These are phyloP conservation scores for Podila horticola DNA, from an alignment of 192 early-diverging fungal species.

Conservation along the genomic window DNA sequence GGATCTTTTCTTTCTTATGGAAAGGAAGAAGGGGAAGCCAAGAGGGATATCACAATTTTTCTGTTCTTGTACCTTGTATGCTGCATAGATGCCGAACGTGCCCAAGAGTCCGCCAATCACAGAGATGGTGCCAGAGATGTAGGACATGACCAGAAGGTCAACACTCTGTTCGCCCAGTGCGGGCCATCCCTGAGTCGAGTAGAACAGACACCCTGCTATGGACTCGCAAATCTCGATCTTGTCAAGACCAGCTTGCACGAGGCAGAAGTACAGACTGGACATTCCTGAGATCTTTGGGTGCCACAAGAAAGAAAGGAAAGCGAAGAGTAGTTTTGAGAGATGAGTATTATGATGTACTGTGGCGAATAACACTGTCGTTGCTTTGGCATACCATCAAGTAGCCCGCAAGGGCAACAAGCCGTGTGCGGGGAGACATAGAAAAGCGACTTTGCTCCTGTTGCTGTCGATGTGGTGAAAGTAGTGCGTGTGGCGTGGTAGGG, in stretches of 20 bases:
- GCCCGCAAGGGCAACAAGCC: not conserved
- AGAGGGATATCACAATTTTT: not conserved
- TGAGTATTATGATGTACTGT: not conserved
- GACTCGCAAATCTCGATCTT: slow-evolving; percentile 25
- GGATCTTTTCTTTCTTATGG: no score
- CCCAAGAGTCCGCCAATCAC: slow-evolving; percentile 27
- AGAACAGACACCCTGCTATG: slow-evolving; percentile 26
- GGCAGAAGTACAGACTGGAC: slow-evolving; percentile 40
- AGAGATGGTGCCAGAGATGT: slow-evolving; percentile 38
- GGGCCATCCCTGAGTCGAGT: slow-evolving; percentile 41
- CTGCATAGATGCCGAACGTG: slow-evolving; percentile 37
- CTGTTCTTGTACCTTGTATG: slow-evolving; percentile 24
- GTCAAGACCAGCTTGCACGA: slow-evolving; percentile 28
- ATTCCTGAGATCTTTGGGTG: slow-evolving; percentile 17
- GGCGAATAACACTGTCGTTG: not conserved
- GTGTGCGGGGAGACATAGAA: not conserved
- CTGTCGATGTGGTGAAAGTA: not conserved
- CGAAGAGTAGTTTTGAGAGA: not conserved
- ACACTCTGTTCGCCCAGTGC: slow-evolving; percentile 36
- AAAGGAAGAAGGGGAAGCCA: not conserved
- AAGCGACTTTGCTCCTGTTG: not conserved
- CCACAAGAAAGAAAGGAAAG: not conserved
- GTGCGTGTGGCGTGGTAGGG: not conserved
- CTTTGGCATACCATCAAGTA: not conserved
- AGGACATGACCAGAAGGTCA: slow-evolving; percentile 34